phyloP scores from a whole-genome alignment of 108 stramenopile species.

The Skeletonema marinoi region DNA sequence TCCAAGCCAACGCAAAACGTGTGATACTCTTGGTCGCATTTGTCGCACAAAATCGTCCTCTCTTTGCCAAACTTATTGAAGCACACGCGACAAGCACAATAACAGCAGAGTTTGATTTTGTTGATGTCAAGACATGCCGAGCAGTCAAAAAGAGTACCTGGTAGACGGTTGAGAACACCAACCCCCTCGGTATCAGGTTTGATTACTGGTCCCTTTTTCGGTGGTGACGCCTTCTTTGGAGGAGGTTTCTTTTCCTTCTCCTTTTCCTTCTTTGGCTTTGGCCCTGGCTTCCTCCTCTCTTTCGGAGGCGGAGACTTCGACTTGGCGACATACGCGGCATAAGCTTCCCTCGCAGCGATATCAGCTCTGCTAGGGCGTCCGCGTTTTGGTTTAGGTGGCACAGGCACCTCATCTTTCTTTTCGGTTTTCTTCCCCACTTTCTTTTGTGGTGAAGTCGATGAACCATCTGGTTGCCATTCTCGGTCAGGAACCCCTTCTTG shows the following conservation, averaged over 20 bases:
- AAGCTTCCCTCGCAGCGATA: neutral
- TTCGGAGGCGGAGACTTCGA: slow-evolving; percentile 12
- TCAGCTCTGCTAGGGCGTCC: neutral
- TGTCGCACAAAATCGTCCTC: slow-evolving; percentile 46
- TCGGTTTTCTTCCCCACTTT: slow-evolving; percentile 1
- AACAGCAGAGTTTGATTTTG: slow-evolving; percentile 72
- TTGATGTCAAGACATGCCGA: slow-evolving; percentile 67
- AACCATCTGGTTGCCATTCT: slow-evolving; percentile 17
- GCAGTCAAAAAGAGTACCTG: slow-evolving; percentile 48
- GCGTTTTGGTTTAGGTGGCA: neutral
- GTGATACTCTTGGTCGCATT: slow-evolving; percentile 51
- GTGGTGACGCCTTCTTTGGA: neutral
- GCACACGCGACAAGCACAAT: slow-evolving; percentile 85
- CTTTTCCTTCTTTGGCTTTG: slow-evolving; percentile 10
- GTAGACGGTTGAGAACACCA: slow-evolving; percentile 42
- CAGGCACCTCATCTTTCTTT: slow-evolving; percentile 9
- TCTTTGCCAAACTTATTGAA: slow-evolving; percentile 82
- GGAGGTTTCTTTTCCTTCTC: slow-evolving; percentile 6
- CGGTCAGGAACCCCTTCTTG: slow-evolving; percentile 11
- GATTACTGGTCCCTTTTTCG: slow-evolving; percentile 24
- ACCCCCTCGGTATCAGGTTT: slow-evolving; percentile 21
- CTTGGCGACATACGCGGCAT: neutral
- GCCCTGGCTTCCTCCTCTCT: slow-evolving; percentile 21
- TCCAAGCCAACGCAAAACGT: slow-evolving; percentile 43
- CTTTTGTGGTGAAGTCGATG: neutral